phyloP scores from a whole-genome alignment of 257 asterid genomes.

The Verbena officinalis region DNA sequence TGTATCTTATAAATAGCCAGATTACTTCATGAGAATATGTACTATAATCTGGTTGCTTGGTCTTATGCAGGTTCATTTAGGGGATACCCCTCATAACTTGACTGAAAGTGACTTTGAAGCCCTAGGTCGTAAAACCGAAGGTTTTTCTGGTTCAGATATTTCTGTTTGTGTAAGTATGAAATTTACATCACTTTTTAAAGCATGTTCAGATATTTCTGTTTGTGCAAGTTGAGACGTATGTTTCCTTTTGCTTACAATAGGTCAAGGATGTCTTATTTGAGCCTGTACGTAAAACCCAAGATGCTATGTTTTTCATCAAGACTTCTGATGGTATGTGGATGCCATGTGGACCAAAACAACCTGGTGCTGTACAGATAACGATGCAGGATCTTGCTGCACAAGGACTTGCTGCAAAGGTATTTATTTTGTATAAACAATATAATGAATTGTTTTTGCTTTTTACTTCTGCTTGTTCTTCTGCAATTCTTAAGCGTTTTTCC shows the following conservation, averaged over 20 bases:
- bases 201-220: background rate
- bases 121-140: conserved; percentile 68
- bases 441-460: background rate
- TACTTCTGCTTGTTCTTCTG: too few species aligned
- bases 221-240: background rate
- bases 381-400: conserved; percentile 87
- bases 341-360: conserved; percentile 95
- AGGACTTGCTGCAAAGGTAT: conserved; percentile 80
- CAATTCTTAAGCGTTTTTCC: too few species aligned
- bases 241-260: conserved; percentile 39
- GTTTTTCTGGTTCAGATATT: conserved; percentile 82
- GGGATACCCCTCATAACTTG: conserved; percentile 81
- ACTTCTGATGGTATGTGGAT: conserved; percentile 64
- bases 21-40: background rate
- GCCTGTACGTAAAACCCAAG: conserved; percentile 98
- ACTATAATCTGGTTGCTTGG: background rate
- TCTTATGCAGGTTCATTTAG: conserved; percentile 68
- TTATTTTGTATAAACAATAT: conserved; percentile 2
- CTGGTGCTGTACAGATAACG: conserved; percentile 75
- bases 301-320: conserved; percentile 78
- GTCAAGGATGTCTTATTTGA: conserved; percentile 95
- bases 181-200: background rate
- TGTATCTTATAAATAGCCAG: background rate
- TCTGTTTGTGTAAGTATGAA: conserved; percentile 61
- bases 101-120: conserved; percentile 69